Evolutionary conservation across 2,329 filamentous ascomycete genomes (phyloP), one percentile per base, ranked within the genome.

Genomic region (Clonostachys byssicola): DNA sequence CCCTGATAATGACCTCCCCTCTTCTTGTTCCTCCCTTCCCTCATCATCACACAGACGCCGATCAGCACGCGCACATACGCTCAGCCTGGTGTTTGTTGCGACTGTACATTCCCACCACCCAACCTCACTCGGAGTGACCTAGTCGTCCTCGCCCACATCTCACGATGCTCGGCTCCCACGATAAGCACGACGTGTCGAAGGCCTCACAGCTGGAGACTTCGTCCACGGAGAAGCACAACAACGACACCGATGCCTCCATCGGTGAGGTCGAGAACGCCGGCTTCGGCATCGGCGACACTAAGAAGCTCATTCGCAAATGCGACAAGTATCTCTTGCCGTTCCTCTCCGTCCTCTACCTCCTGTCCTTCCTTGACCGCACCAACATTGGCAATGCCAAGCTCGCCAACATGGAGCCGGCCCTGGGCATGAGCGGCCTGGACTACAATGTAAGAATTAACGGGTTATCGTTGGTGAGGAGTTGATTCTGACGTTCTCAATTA

Each of bases 281-380:
- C 47, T 44, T 18, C 47, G 18, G 41, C 35, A 12, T 33, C 14
- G 43, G 34, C 13, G 41, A 43, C 14, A 80, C 71, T n/a, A 78
- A 71, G 52, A 68, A 64, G 47, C 70, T 83, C 0, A 56, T 83
- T 36, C 65, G 74, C 54, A 77, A 77, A 61, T 66, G 79, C 52
- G 74, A 83, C 59, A 63, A 71, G 66, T 66, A 73, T 56, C 70
- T 85, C 18, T 74, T 84, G 41, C 81, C 81, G 1, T 77, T 82
- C 60, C 73, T 84, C 51, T 74, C 78, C 5, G 57, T 84, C 1
- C 71, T 85, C 16, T 83, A 83, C 52, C 63, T 84, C 3, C 74
- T 77, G 12, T 77, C 74, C 45, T 81, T 81, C 61, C 60, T 68
- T 16, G 65, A 68, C 46, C 60, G 62, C 35, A 58, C 65, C 48